phyloP scores from a whole-genome alignment of 2,329 filamentous ascomycete species.

The Emergomyces orientalis region DNA sequence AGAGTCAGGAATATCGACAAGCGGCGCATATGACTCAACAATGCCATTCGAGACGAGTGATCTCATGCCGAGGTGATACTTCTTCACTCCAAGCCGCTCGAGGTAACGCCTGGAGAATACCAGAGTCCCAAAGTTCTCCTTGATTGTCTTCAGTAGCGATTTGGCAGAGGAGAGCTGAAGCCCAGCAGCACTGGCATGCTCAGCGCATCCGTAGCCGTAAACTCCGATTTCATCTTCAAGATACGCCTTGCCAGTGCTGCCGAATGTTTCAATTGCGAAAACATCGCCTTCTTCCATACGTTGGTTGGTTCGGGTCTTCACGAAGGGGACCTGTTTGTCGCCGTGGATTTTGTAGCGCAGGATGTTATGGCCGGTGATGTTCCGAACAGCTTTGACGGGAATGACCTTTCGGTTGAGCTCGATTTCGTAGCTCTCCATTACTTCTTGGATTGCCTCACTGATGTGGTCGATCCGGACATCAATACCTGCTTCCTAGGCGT shows the following conservation, averaged over 20 bases:
- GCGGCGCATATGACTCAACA: constrained; percentile 48
- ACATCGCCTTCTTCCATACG: constrained; percentile 53
- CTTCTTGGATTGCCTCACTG: constrained; percentile 50
- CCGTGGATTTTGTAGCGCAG: constrained; percentile 47
- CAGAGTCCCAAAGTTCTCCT: constrained; percentile 53
- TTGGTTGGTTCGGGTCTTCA: constrained; percentile 41
- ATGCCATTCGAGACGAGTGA: constrained; percentile 49
- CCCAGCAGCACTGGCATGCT: constrained; percentile 33
- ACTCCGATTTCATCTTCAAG: constrained; percentile 43
- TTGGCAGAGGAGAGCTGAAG: constrained; percentile 47
- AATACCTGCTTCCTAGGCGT: constrained; percentile 41
- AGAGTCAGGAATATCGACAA: constrained; percentile 50
- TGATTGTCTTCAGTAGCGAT: constrained; percentile 49
- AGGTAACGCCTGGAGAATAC: constrained; percentile 55
- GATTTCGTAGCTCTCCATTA: constrained; percentile 54
- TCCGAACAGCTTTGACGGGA: constrained; percentile 48
- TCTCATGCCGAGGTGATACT: constrained; percentile 52
- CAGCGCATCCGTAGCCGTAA: constrained; percentile 44
- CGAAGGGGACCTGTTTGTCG: constrained; percentile 47
- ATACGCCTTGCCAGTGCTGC: constrained; percentile 45
- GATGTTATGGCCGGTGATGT: constrained; percentile 49
- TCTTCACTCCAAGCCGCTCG: constrained; percentile 52
- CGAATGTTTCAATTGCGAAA: constrained; percentile 53
- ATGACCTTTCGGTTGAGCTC: constrained; percentile 40
- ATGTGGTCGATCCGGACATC: constrained; percentile 48